Evolutionary conservation across 2,329 filamentous ascomycete species (phyloP).

Genomic region (Aspergillus ibericus): DNA sequence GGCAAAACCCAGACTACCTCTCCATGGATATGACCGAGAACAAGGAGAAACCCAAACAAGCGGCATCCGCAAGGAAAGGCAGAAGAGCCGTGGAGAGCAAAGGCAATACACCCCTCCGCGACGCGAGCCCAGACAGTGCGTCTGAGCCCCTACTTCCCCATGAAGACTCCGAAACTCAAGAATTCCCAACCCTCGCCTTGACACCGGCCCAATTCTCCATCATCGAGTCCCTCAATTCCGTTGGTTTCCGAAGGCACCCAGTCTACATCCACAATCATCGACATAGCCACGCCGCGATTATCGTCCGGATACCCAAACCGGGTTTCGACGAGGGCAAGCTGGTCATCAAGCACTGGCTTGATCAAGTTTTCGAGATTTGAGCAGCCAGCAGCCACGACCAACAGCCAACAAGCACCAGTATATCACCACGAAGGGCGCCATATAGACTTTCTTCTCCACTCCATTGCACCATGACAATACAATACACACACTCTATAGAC

Average conservation of each 20-base stretch:
- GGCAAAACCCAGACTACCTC: conserved; percentile 71
- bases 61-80: not conserved
- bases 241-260: conserved; percentile 60
- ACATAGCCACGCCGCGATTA: conserved; percentile 90
- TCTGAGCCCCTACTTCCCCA: not conserved
- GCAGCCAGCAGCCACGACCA: not conserved
- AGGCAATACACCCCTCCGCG: not conserved
- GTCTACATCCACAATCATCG: conserved; percentile 60
- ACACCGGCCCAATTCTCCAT: conserved; percentile 80
- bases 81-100: conserved; percentile 1
- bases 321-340: conserved; percentile 74
- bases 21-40: conserved; percentile 50
- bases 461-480: not conserved
- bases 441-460: not conserved
- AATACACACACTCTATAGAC: not conserved
- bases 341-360: conserved; percentile 78
- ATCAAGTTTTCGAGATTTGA: conserved; percentile 68
- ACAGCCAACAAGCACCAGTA: not conserved
- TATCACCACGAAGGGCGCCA: not conserved
- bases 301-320: conserved; percentile 68
- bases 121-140: not conserved
- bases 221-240: conserved; percentile 70
- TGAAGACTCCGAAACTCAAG: not conserved
- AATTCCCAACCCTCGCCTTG: conserved; percentile 71
- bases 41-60: conserved; percentile 13